A percentile compares a stretch with the other conserved stretches of the same genome.
phyloP scores from a whole-genome alignment of 495 filamentous ascomycete species.

The Annulohypoxylon stygium region DNA sequence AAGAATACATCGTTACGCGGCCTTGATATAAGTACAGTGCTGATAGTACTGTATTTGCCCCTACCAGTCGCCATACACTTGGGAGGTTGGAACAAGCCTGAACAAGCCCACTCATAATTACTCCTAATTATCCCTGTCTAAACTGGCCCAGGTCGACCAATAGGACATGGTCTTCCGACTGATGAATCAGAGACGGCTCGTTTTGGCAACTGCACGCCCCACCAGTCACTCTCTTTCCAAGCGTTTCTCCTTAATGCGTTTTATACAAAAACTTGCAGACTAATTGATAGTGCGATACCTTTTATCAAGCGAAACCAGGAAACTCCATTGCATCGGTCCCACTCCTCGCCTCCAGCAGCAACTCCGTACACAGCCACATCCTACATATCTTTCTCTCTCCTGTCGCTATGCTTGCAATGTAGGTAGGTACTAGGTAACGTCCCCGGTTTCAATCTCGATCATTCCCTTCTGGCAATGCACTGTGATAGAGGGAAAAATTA shows the following conservation, averaged over 20 bases:
- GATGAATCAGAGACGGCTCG: conserved; percentile 42
- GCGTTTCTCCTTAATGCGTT: conserved; percentile 22
- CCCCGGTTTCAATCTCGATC: conserved; percentile 39
- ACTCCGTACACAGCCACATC: conserved; percentile 44
- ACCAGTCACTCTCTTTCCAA: conserved; percentile 16
- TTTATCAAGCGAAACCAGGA: conserved; percentile 9
- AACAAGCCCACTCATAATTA: background rate
- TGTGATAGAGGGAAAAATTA: conserved; percentile 20
- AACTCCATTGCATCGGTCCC: conserved; percentile 33
- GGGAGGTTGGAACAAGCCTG: conserved; percentile 14
- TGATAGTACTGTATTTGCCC: conserved; percentile 8
- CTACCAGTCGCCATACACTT: background rate
- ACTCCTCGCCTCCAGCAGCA: conserved; percentile 26
- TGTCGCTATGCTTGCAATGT: conserved; percentile 3
- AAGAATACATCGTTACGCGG: background rate
- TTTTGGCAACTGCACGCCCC: conserved; percentile 38
- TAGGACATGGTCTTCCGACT: conserved; percentile 31
- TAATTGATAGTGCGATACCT: conserved; percentile 31
- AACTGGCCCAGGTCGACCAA: conserved; percentile 25
- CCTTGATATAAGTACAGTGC: conserved; percentile 16
- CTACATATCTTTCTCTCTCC: conserved; percentile 13
- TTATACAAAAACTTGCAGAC: background rate
- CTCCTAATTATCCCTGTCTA: conserved; percentile 30
- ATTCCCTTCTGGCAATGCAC: conserved; percentile 30
- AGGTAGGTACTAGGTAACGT: background rate